A percentile compares a stretch with the other conserved stretches of the same genome.
Evolutionary conservation across 768 basidiomycete species (phyloP).

Genomic region (Lactarius sp.): DNA sequence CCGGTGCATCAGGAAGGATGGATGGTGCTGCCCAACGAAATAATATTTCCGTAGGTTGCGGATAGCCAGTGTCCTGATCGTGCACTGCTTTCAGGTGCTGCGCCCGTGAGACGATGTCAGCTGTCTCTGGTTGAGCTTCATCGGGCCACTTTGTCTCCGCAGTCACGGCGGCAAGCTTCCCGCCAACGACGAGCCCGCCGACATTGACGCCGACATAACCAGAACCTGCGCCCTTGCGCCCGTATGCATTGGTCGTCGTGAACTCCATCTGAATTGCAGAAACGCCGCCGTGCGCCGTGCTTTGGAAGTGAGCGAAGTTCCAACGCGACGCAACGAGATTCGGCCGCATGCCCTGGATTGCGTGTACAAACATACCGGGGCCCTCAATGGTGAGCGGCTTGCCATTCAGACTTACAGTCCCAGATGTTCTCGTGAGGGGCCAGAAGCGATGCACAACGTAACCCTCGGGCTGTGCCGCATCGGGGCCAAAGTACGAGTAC

Average conservation of each 20-base stretch:
- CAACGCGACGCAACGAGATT: constrained; percentile 88
- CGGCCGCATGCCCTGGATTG: constrained; percentile 97
- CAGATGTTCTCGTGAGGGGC: constrained; percentile 61
- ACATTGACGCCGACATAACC: constrained; percentile 83
- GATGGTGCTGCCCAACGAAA: constrained; percentile 80
- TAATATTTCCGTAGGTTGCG: constrained; percentile 58
- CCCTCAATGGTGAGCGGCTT: constrained; percentile 53
- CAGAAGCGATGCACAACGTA: constrained; percentile 91
- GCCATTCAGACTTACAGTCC: constrained; percentile 65
- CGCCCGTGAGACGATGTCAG: constrained; percentile 57
- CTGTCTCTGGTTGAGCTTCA: constrained; percentile 43
- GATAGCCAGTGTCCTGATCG: constrained; percentile 82
- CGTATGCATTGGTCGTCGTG: constrained; percentile 74
- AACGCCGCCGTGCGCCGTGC: constrained; percentile 62
- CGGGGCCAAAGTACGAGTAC: constrained; percentile 78
- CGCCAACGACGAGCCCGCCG: constrained; percentile 77
- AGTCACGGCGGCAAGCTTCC: constrained; percentile 70
- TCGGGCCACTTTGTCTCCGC: constrained; percentile 76
- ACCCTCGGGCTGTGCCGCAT: constrained; percentile 65
- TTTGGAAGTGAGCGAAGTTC: constrained; percentile 95
- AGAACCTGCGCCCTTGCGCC: constrained; percentile 71
- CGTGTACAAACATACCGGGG: constrained; percentile 85
- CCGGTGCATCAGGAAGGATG: constrained; percentile 46
- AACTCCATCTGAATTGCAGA: constrained; percentile 96
- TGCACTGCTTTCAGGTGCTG: constrained; percentile 53